Base-by-base conservation (phyloP, 2,329 filamentous ascomycete genomes). In the Dactylella cylindrospora region DNA sequence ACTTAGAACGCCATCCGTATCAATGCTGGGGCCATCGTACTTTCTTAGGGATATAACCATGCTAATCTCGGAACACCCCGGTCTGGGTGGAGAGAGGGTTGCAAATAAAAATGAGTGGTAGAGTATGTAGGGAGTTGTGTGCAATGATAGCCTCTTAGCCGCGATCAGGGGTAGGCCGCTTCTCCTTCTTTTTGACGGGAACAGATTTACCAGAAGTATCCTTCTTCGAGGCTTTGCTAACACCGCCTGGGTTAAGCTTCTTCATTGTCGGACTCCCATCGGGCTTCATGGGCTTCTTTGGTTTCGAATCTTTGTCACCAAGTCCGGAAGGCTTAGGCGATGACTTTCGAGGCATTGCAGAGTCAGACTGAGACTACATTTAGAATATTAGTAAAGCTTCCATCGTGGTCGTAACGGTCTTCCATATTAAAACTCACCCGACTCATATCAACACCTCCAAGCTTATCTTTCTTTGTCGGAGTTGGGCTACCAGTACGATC, bases 161-260 rank as follows among this genome's bases (percentile, higher is more conserved):
- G 12, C 47, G 55, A 25, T 61, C 55, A 12, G 55, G 55, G 8
- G 55, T 61, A 5, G 38, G 38, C 5, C 55, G 41, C 36, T 53
- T 61, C 28, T 61, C 55, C 29, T 61, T 61, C 46, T 61, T 61
- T 19, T 61, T 61, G 41, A 47, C 47, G 22, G 55, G 47, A 7
- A 53, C 35, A 9, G 40, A 32, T 17, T 60, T 60, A 17, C 40
- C 49, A 2, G 47, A 61, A 20, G 55, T 29, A 26, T 61, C 55
- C 23, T 61, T 61, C 36, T 61, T 61, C 2, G 47, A 53, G 2
- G 45, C 22, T 25, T 61, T 61, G 29, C 20, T 41, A 10, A 53
- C 23, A 17, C 47, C 35, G 19, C 32, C 36, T 3, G 55, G n/a
- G 3, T 41, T 46, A 3, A 49, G 31, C 26, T 61, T 61, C 12